These are phyloP conservation scores for Rhododendron molle DNA, from an alignment of 148 eudicot species.

Conservation along the genomic window DNA sequence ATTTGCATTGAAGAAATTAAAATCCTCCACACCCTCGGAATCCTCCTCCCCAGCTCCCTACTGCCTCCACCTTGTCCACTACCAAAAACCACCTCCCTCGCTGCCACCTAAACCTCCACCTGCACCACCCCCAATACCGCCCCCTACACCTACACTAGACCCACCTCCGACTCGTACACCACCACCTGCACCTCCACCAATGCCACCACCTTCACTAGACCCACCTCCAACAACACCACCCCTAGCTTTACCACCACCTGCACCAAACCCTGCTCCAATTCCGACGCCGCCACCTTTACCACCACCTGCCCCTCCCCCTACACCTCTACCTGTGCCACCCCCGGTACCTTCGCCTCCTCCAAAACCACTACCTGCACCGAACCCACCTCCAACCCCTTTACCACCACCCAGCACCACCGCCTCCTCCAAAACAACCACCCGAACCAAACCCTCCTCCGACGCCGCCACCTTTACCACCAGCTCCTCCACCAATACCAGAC, in stretches of 20 bases:
- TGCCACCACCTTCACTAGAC: slow-evolving; percentile 7
- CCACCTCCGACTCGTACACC: slow-evolving; percentile 9
- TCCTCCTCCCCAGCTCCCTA: neutral
- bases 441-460: no score
- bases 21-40: no score
- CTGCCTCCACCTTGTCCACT: neutral
- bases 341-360: slow-evolving; percentile 15
- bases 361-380: slow-evolving; percentile 12
- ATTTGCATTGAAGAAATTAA: no score
- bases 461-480: no score
- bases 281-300: neutral
- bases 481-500: no score
- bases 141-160: no score
- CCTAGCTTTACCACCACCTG: neutral
- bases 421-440: no score
- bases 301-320: neutral
- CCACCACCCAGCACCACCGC: neutral
- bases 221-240: neutral
- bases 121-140: neutral
- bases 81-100: neutral
- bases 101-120: neutral
- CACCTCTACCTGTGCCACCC: neutral
- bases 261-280: neutral
- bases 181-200: slow-evolving; percentile 13
- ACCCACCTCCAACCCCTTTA: neutral